Percentiles rank a stretch among this genome's conserved stretches.
phyloP scores from a whole-genome alignment of 2,329 filamentous ascomycete species.

The Hymenoscyphus fructigenus region DNA sequence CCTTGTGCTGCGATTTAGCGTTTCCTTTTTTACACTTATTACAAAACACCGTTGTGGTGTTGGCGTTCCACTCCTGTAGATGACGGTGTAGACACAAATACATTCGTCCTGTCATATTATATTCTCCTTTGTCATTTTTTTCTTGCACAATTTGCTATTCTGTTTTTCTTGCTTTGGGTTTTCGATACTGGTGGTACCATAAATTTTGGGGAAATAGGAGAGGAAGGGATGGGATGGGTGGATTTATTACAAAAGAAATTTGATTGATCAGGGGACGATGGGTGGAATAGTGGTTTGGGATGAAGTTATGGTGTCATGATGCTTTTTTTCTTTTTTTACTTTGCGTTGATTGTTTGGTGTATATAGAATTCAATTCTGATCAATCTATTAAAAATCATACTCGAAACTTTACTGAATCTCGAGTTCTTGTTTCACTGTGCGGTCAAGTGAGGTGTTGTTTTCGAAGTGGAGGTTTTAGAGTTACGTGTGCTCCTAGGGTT shows the following conservation, averaged over 20 bases:
- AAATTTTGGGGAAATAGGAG: not conserved
- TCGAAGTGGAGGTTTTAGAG: too few species aligned
- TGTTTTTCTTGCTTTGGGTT: not conserved
- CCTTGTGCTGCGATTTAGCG: constrained; percentile 27
- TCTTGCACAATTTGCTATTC: not conserved
- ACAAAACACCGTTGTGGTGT: not conserved
- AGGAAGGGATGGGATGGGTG: not conserved
- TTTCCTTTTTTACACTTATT: constrained; percentile 11
- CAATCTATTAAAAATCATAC: not conserved
- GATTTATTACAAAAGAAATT: too few species aligned
- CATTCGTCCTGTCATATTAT: not conserved
- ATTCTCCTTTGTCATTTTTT: constrained; percentile 8
- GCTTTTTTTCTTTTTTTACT: not conserved
- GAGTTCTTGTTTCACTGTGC: not conserved
- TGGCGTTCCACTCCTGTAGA: constrained; percentile 10
- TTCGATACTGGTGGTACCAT: not conserved
- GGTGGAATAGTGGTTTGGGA: not conserved
- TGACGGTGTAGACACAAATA: not conserved
- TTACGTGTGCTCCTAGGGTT: too few species aligned
- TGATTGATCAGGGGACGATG: too few species aligned
- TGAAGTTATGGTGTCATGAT: not conserved
- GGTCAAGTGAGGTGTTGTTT: too few species aligned
- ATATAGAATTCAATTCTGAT: not conserved
- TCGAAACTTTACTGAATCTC: not conserved
- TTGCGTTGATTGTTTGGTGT: not conserved